Percentiles rank a stretch among this genome's conserved stretches.
These are phyloP conservation scores for Colletotrichum horii DNA, from an alignment of 2,329 filamentous ascomycete species.

Conservation along the genomic window DNA sequence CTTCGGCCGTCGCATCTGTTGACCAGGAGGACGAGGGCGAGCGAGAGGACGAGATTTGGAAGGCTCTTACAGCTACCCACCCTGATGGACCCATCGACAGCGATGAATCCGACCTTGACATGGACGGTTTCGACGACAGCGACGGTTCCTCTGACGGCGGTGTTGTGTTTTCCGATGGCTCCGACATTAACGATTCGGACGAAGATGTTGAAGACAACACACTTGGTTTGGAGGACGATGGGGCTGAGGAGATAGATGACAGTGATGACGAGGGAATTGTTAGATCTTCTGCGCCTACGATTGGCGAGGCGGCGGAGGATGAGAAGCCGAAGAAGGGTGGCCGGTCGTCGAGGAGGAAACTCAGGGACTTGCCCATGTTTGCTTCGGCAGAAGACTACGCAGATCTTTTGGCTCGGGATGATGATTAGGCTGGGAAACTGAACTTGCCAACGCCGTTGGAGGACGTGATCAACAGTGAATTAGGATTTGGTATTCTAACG, in stretches of 20 bases:
- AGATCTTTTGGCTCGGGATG: conserved; percentile 77
- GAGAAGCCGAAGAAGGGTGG: conserved; percentile 44
- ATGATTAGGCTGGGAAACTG: conserved; percentile 42
- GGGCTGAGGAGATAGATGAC: conserved; percentile 26
- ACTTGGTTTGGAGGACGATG: conserved; percentile 46
- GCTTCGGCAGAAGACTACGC: conserved; percentile 95
- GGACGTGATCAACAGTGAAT: not conserved
- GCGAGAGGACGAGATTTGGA: conserved; percentile 85
- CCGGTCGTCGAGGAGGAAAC: conserved; percentile 75
- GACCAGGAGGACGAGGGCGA: conserved; percentile 59
- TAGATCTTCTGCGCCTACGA: not conserved
- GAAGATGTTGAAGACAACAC: conserved; percentile 39
- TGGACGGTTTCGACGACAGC: conserved; percentile 50
- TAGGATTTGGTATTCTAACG: not conserved
- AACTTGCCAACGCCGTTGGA: not conserved
- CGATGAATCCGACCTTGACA: conserved; percentile 58
- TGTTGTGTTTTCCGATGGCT: conserved; percentile 31
- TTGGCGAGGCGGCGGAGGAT: conserved; percentile 31
- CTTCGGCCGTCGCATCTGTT: conserved; percentile 43
- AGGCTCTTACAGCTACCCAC: conserved; percentile 81
- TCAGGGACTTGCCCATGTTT: conserved; percentile 91
- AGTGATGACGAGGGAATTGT: conserved; percentile 7
- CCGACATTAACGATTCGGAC: conserved; percentile 53
- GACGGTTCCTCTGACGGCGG: conserved; percentile 30
- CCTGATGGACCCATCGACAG: conserved; percentile 77